Evolutionary conservation across 768 basidiomycete species (phyloP), one percentile per base, ranked within the genome.

Genomic region (Psilocybe tampanensis): DNA sequence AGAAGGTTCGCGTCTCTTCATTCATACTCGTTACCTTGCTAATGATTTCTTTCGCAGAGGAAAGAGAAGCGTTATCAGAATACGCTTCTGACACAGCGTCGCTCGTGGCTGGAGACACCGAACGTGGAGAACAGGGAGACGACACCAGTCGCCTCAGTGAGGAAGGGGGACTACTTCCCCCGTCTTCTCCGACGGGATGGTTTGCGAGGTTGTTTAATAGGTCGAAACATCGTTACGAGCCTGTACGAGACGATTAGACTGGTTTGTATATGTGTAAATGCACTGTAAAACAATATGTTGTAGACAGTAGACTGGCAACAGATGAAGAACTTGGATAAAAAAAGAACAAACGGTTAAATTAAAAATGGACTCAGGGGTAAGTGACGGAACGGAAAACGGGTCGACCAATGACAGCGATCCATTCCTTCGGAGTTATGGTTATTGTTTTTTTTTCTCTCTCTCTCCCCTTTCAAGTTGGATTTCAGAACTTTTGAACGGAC

Each of bases 61-160:
- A 81, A 67, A 70, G 76, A 64, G 83, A 89, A 68, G 87, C 85
- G 69, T 75, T 78, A 53, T 67, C 84, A 22, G 88, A 90, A 61
- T 85, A 90, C 56, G 86, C 86, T 56, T 86, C 86, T 6, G 75
- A 78, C 64, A 77, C 80, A 23, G 79, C 82, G 17, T 88, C 86
- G 3, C 76, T 88, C 7, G 73, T 84, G 22, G 54, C 49, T 49
- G 61, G 52, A 26, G 55, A 50, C 42, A 19, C 26, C 29, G 47
- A 49, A 21, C 44, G 48, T n/a, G 36, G 32, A 39, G 36, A 39
- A 39, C 13, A 13, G 12, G 36, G 15, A 4, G 36, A 39, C 15
- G 36, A 39, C n/a, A n/a, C 12, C n/a, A 3, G 13, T 13, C 36
- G n/a, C 15, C 7, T 5, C 4, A 13, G 36, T 39, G 36, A n/a